Conservation (phyloP, 495 filamentous ascomycete species). For the Cercophora samala region DNA sequence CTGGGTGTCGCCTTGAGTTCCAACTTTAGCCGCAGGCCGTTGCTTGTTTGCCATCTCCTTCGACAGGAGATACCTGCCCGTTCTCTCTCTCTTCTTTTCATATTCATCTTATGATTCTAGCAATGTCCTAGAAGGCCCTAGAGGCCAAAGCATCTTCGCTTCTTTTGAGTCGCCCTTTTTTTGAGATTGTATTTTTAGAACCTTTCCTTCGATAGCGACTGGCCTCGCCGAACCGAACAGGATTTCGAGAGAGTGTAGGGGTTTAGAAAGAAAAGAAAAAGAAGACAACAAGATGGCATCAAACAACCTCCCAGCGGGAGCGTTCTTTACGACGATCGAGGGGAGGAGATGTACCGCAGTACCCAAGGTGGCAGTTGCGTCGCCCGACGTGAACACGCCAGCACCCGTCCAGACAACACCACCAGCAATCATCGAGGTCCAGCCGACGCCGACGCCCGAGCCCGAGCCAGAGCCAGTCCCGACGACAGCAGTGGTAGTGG, state of each 20-base stretch:
- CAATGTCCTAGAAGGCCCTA: constrained; percentile 41
- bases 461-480: constrained; percentile 19
- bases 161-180: constrained; percentile 30
- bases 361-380: constrained; percentile 31
- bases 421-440: constrained; percentile 9
- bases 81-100: constrained; percentile 18
- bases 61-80: constrained; percentile 21
- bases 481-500: constrained; percentile 21
- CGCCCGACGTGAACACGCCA: constrained; percentile 16
- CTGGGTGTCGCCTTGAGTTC: constrained; percentile 25
- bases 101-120: constrained; percentile 39
- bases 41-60: constrained; percentile 22
- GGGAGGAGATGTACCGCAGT: constrained; percentile 49
- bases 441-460: constrained; percentile 14
- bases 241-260: constrained; percentile 10
- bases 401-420: constrained; percentile 21
- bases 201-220: constrained; percentile 34
- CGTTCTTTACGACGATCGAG: constrained; percentile 43
- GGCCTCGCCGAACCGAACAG: constrained; percentile 38
- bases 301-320: constrained; percentile 37
- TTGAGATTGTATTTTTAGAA: constrained; percentile 11
- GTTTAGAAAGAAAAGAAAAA: constrained; percentile 19
- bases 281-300: constrained; percentile 34
- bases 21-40: constrained; percentile 33
- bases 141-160: constrained; percentile 34